Percentiles rank a stretch among this genome's conserved stretches.
phyloP scores from a whole-genome alignment of 2,329 filamentous ascomycete genomes.

The Daldinia sp. region DNA sequence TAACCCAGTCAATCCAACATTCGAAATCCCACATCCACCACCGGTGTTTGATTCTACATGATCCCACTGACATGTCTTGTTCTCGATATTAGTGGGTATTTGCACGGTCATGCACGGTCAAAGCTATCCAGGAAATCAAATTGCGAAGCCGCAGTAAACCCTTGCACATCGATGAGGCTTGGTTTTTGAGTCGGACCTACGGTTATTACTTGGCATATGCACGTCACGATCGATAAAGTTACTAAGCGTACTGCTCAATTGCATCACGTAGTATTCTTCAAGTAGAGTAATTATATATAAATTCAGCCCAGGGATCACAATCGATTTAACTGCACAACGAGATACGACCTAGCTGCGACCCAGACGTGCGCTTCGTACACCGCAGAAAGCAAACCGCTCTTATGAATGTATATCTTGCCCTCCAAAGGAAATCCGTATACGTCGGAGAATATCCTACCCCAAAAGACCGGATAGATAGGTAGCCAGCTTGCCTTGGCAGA shows the following conservation, averaged over 20 bases:
- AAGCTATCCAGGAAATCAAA: background rate
- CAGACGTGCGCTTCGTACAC: conserved; percentile 4
- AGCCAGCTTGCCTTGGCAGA: conserved; percentile 34
- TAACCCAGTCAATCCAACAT: conserved; percentile 7
- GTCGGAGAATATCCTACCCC: conserved; percentile 27
- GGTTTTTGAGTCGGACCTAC: background rate
- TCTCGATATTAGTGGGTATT: background rate
- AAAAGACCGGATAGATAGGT: conserved; percentile 17
- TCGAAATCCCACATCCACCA: conserved; percentile 13
- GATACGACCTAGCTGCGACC: conserved; percentile 15
- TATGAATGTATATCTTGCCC: conserved; percentile 15
- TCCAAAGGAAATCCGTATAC: conserved; percentile 13
- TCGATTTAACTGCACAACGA: conserved; percentile 7
- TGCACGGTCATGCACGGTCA: background rate
- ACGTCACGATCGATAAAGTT: conserved; percentile 36
- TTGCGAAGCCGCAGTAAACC: background rate
- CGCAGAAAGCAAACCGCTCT: conserved; percentile 7
- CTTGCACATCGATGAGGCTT: background rate
- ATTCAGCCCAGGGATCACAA: conserved; percentile 10
- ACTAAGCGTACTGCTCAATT: conserved; percentile 15
- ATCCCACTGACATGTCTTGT: background rate
- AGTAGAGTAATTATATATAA: conserved; percentile 10
- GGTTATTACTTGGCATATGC: conserved; percentile 28
- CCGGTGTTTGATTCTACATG: background rate
- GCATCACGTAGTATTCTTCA: conserved; percentile 4